Evolutionary conservation across 345 rosid species (phyloP), one percentile per base, ranked within the genome.

Genomic region (Pistacia integerrima): DNA sequence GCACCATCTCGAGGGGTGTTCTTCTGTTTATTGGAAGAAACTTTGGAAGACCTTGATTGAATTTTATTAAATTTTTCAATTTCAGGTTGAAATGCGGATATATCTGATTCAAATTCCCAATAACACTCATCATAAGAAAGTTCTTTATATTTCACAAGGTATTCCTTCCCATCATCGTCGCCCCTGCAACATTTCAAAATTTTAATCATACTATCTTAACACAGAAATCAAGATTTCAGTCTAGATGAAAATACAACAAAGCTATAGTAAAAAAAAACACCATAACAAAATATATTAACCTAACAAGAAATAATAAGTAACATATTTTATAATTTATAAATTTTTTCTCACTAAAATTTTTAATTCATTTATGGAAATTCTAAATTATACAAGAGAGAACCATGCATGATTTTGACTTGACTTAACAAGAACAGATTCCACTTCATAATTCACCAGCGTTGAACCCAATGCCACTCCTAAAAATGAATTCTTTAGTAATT

Each of bases 71-170:
- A 97, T 83, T 84, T 89, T 81, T 94, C 97, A 73, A 97, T 91
- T 83, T 94, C 97, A 69, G 92, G 88, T 81, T 88, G 97, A 85
- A 94, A 97, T 33, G 98, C 84, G 76, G 97, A 89, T 76, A 97
- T 87, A 69, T 97, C 98, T 35, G 97, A 79, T 86, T 94, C 97
- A 78, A 88, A 94, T 75, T 97, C 99, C 99, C 99, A 97, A 72
- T 97, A 94, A 76, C 98, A 94, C 84, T 97, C 99, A 82, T 97
- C 99, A 77, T 97, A 97, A 17, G 89, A 13, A 74, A 97, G 97
- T 76, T 97, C 99, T 84, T 97, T 97, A 85, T 92, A 94, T 86
- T 97, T 97, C 20, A 97, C 99, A 76, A 92, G 84, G 84, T 93
- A 97, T 80, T 97, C 94, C 82, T 84, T 89, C 84, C 85, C 94